Base-by-base conservation (phyloP, 148 eudicot species). In the Silene latifolia region DNA sequence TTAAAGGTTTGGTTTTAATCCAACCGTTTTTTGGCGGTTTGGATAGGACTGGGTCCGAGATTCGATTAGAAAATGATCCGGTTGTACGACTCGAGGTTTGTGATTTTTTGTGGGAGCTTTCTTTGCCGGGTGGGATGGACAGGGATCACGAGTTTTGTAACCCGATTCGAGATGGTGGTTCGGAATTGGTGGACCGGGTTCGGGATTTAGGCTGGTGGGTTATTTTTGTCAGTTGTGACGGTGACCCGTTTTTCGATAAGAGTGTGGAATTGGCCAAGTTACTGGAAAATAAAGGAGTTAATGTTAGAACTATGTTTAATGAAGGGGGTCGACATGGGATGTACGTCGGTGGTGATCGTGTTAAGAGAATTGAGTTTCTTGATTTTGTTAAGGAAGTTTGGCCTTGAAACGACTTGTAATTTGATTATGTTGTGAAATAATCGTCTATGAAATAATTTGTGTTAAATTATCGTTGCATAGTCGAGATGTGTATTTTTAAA, bases 21-120 rank as follows among this genome's bases (percentile, higher is more conserved):
- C 81, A 83, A 7, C 86, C 86, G 8, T 84, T 32, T 66, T 84
- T 86, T 27, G 68, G 89, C 21, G 89, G 87, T 15, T 58, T 84
- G 15, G 64, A 69, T 11, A 66, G 86, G 25, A 82, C 77, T 0
- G 54, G 64, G 27, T 84, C 90, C 1, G 89, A 87, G 74, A 2
- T 72, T 12, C 78, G 80, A 27, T 66, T 77, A 17, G 78, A 48
- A 1, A 72, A 81, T 11, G 83, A 83, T 54, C 42, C 29, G 56
- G 27, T 74, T n/a, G 51, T 89, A 17, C 81, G 87, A 0, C 18
- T 87, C 10, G 68, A 53, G 7, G 74, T 75, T 0, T 76, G 25
- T 44, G 91, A 89, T 57, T 47, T 84, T 11, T 48, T 84, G 44
- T 89, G 93, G 93, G 86, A 87, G 0, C 68, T 89, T n/a, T 68